A percentile compares a stretch with the other conserved stretches of the same genome.
Conservation (phyloP, 345 rosid genomes). For the Reutealis trisperma region DNA sequence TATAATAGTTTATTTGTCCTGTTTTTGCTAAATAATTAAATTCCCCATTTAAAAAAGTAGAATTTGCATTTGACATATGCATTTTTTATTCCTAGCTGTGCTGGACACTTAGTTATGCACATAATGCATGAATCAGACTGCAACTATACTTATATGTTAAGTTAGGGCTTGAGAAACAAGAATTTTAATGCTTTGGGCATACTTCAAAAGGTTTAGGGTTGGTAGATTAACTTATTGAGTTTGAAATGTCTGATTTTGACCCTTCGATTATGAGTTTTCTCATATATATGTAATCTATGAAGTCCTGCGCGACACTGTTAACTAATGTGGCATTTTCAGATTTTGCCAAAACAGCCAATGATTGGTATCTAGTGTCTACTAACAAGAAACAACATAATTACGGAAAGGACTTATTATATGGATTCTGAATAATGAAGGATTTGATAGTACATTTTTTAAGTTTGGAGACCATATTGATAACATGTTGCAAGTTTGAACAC, state of each 20-base stretch:
- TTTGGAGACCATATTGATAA: neutral
- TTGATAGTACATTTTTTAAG: neutral
- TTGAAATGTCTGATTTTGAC: neutral
- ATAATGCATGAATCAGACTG: neutral
- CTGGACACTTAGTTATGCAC: neutral
- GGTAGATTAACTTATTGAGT: neutral
- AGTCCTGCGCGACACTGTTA: neutral
- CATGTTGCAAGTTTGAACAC: neutral
- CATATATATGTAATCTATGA: neutral
- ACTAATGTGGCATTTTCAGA: neutral
- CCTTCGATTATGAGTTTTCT: neutral
- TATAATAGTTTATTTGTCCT: neutral
- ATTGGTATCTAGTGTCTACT: constrained; percentile 5
- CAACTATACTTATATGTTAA: neutral
- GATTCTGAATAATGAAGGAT: neutral
- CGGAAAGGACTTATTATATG: neutral
- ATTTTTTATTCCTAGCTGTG: neutral
- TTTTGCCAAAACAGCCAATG: neutral
- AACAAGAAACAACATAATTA: neutral
- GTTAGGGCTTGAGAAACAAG: neutral
- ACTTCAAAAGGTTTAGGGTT: neutral
- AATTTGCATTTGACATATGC: neutral
- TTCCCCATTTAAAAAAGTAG: neutral
- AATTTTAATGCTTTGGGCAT: neutral
- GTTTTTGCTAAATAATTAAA: neutral